Percentiles rank a stretch among this genome's conserved stretches.
These are phyloP conservation scores for Candolleomyces aberdarensis DNA, from an alignment of 768 basidiomycete species.

Conservation along the genomic window DNA sequence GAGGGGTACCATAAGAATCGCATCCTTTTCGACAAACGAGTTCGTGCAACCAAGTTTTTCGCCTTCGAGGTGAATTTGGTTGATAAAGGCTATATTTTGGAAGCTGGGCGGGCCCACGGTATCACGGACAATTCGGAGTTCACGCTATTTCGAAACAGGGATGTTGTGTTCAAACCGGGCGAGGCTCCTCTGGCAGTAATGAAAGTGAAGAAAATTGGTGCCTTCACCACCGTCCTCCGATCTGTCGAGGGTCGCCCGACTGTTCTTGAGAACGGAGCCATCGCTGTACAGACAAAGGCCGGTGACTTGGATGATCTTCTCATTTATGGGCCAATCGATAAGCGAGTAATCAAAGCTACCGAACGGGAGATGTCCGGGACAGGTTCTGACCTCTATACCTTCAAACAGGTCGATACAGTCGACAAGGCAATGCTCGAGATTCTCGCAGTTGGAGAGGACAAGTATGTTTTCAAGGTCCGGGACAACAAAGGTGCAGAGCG, in stretches of 20 bases:
- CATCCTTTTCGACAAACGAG: constrained; percentile 1
- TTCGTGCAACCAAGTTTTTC: too few species aligned
- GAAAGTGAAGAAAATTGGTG: constrained; percentile 15
- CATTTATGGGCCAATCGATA: background rate
- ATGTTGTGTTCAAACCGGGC: constrained; percentile 2
- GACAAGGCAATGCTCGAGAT: constrained; percentile 17
- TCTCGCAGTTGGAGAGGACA: constrained; percentile 7
- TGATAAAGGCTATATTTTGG: background rate
- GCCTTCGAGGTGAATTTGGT: background rate
- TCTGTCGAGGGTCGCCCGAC: constrained; percentile 1
- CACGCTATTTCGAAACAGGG: constrained; percentile 21
- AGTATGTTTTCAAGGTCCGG: constrained; percentile 19
- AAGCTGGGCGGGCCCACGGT: constrained; percentile 19
- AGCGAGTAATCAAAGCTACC: background rate
- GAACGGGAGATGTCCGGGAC: background rate
- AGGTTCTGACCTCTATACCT: background rate
- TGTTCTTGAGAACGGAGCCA: constrained; percentile 1
- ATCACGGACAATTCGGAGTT: constrained; percentile 24
- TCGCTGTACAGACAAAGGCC: constrained; percentile 5
- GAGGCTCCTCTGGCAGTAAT: constrained; percentile 21
- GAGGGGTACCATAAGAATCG: constrained; percentile 9
- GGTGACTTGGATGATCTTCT: background rate
- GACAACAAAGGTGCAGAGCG: constrained; percentile 15
- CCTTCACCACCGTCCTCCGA: constrained; percentile 15
- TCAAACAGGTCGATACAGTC: constrained; percentile 14